Conservation (phyloP, 75 land plant species). For the Pinus tabuliformis region DNA sequence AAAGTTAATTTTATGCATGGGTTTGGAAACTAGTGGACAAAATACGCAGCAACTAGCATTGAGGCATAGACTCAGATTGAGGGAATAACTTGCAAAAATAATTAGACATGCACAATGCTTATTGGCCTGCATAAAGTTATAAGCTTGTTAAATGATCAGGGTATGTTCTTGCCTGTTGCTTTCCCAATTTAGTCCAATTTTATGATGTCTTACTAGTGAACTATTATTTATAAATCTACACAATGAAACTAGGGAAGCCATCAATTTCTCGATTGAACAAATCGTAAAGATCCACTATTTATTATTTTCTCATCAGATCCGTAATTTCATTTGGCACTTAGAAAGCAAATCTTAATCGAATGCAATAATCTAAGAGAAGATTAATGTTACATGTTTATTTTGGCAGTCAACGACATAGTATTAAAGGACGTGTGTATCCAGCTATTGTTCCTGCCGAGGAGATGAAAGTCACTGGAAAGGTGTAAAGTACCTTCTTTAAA, state of each 20-base stretch:
- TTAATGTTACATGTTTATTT: background rate
- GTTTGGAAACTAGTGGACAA: too few relatives aligned
- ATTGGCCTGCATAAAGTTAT: too few relatives aligned
- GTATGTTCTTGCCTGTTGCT: background rate
- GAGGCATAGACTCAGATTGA: too few relatives aligned
- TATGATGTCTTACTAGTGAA: background rate
- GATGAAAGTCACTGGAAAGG: slow-evolving; percentile 51
- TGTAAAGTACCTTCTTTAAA: slow-evolving; percentile 6
- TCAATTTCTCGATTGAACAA: background rate
- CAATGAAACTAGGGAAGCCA: background rate
- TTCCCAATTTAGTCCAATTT: background rate
- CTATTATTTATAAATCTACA: background rate
- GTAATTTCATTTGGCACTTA: background rate
- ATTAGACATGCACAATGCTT: too few relatives aligned
- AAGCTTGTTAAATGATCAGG: too few relatives aligned
- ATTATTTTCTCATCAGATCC: background rate
- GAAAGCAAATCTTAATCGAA: background rate
- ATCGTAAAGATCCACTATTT: background rate
- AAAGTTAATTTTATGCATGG: too few relatives aligned
- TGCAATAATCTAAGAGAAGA: background rate
- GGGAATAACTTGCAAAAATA: too few relatives aligned
- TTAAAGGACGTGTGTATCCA: slow-evolving; percentile 71
- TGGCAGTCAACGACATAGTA: slow-evolving; percentile 66
- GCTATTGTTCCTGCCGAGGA: slow-evolving; percentile 67
- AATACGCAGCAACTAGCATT: too few relatives aligned